Evolutionary conservation across 2,329 filamentous ascomycete genomes (phyloP).

Genomic region (Fusarium multiceps): DNA sequence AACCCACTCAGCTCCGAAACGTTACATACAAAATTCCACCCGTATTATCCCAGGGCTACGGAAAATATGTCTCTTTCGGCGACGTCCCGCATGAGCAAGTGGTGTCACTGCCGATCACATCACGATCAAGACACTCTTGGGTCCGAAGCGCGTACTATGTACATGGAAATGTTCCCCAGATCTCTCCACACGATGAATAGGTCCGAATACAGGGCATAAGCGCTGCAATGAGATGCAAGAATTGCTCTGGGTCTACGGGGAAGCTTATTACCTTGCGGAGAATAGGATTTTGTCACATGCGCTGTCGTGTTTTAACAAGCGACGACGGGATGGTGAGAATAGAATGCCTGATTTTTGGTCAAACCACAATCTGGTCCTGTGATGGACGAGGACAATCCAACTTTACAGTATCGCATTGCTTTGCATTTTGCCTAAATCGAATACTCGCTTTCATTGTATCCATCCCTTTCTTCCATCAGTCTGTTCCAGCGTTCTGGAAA

Average conservation of each 20-base stretch:
- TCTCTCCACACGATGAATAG: slow-evolving; percentile 29
- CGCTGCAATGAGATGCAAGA: slow-evolving; percentile 26
- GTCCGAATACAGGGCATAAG: slow-evolving; percentile 28
- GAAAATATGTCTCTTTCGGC: slow-evolving; percentile 6
- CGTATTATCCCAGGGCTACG: not conserved
- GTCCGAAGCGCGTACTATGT: slow-evolving; percentile 1
- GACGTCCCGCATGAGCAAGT: slow-evolving; percentile 11
- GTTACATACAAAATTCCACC: slow-evolving; percentile 17
- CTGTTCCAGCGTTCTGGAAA: not conserved
- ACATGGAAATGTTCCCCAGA: slow-evolving; percentile 14
- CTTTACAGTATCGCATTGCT: not conserved
- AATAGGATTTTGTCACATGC: slow-evolving; percentile 14
- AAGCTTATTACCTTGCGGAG: slow-evolving; percentile 6
- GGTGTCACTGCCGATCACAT: slow-evolving; percentile 29
- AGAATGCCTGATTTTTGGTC: not conserved
- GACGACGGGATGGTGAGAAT: not conserved
- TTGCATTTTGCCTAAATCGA: slow-evolving; percentile 2
- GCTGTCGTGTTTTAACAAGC: not conserved
- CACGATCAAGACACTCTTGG: slow-evolving; percentile 3
- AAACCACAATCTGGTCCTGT: slow-evolving; percentile 1
- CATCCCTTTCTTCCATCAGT: no score
- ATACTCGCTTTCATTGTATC: no score
- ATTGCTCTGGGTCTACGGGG: slow-evolving; percentile 11
- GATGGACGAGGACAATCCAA: not conserved
- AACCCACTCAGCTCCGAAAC: slow-evolving; percentile 12